Percentiles rank a stretch among this genome's conserved stretches.
phyloP scores from a whole-genome alignment of 345 rosid species.

The Salix udensis region DNA sequence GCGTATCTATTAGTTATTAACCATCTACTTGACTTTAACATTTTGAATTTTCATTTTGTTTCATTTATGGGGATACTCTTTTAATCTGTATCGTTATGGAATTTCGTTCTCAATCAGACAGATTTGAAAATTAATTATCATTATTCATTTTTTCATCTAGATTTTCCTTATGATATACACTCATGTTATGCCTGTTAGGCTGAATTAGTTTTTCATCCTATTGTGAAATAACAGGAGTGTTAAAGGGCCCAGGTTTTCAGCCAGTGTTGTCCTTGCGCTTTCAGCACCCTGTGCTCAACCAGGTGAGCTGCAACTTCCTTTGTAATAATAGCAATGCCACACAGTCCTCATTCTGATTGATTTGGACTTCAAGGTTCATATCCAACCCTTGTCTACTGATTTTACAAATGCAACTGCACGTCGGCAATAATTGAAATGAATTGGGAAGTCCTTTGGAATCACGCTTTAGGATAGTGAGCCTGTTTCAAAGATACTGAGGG shows the following conservation, averaged over 20 bases:
- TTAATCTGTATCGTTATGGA: neutral
- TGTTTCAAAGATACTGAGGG: neutral
- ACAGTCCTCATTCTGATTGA: neutral
- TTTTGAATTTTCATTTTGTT: neutral
- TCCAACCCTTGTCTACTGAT: neutral
- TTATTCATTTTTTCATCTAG: neutral
- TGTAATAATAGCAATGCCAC: neutral
- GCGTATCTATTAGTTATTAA: neutral
- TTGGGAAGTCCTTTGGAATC: neutral
- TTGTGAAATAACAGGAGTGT: conserved; percentile 16
- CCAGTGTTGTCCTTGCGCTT: conserved; percentile 7
- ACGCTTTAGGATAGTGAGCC: neutral
- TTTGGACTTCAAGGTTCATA: neutral
- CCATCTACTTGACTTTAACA: neutral
- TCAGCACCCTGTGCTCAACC: conserved; percentile 9
- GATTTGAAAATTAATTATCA: neutral
- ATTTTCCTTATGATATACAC: neutral
- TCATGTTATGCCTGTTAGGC: neutral
- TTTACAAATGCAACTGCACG: neutral
- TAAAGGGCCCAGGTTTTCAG: neutral
- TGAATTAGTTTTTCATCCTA: conserved; percentile 2
- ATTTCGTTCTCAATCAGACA: neutral
- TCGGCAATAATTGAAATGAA: neutral
- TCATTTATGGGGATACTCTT: neutral
- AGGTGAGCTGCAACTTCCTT: conserved; percentile 14